Evolutionary conservation across 108 stramenopile species (phyloP).

Genomic region (Parietichytrium sp.): DNA sequence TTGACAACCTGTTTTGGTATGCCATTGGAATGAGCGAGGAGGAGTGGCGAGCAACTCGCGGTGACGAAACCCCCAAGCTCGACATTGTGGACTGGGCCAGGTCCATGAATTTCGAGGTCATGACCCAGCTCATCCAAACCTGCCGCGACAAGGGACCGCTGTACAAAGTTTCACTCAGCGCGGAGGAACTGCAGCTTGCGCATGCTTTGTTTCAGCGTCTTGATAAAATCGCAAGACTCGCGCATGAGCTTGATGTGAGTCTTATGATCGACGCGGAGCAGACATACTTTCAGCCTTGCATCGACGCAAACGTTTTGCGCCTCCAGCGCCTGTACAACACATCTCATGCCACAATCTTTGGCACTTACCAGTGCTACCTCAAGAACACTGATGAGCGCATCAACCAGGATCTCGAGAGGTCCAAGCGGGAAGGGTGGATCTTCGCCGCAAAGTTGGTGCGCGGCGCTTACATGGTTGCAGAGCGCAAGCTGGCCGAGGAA

Average conservation of each 20-base stretch:
- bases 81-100: conserved; percentile 43
- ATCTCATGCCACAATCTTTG: conserved; percentile 66
- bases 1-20: conserved; percentile 10
- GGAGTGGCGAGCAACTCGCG: neutral
- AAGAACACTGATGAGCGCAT: conserved; percentile 72
- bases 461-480: conserved; percentile 94
- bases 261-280: conserved; percentile 97
- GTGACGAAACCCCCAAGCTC: conserved; percentile 14
- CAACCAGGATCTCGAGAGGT: conserved; percentile 74
- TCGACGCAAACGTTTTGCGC: conserved; percentile 77
- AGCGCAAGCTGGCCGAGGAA: conserved; percentile 71
- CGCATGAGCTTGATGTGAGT: conserved; percentile 62
- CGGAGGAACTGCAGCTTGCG: conserved; percentile 78
- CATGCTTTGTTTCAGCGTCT: conserved; percentile 69
- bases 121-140: neutral
- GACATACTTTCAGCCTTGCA: conserved; percentile 87
- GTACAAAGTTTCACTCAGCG: conserved; percentile 67
- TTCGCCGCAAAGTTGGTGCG: conserved; percentile 94
- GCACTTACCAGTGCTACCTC: conserved; percentile 91
- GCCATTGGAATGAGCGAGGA: neutral
- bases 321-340: conserved; percentile 75
- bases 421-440: conserved; percentile 68
- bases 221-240: conserved; percentile 69
- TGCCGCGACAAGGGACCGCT: conserved; percentile 65
- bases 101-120: conserved; percentile 33